phyloP scores from a whole-genome alignment of 2,329 filamentous ascomycete species.

The Tolypocladium inflatum region DNA sequence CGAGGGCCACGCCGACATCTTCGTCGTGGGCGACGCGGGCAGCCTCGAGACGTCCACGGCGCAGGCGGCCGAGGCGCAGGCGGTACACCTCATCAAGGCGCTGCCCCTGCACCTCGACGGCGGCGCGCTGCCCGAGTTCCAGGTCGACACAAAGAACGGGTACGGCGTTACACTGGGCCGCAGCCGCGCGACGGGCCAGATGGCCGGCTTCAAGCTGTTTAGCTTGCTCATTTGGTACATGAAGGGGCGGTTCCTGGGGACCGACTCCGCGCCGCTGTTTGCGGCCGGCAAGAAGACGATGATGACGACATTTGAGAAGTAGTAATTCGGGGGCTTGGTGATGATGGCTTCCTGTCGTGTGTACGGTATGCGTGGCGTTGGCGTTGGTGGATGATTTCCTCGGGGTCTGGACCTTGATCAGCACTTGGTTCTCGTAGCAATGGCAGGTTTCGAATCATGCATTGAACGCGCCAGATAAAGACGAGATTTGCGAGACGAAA shows the following conservation, averaged over 20 bases:
- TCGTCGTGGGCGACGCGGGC: conserved; percentile 34
- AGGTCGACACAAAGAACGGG: conserved; percentile 16
- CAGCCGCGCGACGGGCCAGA: conserved; percentile 27
- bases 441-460: too few relatives aligned
- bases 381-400: not conserved
- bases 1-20: conserved; percentile 28
- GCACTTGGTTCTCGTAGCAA: too few relatives aligned
- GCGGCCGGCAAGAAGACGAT: conserved; percentile 25
- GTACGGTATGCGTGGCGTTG: not conserved
- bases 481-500: too few relatives aligned
- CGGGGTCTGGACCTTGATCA: too few relatives aligned
- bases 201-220: conserved; percentile 26
- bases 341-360: not conserved
- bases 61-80: conserved; percentile 20
- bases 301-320: conserved; percentile 21
- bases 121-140: conserved; percentile 19
- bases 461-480: too few relatives aligned
- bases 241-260: conserved; percentile 29
- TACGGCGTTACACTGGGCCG: conserved; percentile 30
- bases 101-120: conserved; percentile 23
- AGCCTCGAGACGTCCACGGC: conserved; percentile 27
- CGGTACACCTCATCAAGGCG: conserved; percentile 21
- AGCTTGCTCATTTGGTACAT: conserved; percentile 26
- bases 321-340: not conserved
- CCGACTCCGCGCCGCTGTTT: conserved; percentile 17